phyloP scores from a whole-genome alignment of 192 early-diverging fungal species.

The Backusella macrospora region DNA sequence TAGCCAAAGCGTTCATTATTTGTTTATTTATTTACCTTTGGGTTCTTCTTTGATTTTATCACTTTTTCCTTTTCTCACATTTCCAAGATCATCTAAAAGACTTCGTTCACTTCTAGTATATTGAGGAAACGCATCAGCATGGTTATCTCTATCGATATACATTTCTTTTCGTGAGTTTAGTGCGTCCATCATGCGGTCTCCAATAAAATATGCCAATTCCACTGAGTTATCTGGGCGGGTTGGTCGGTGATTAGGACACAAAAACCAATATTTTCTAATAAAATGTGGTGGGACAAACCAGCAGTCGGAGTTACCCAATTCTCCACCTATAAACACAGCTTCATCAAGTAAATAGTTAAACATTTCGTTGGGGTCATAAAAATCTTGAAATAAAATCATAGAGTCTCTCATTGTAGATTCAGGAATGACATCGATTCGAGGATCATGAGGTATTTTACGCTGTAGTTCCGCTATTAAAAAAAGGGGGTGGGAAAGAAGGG shows the following conservation, averaged over 20 bases:
- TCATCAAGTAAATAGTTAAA: conserved; percentile 27
- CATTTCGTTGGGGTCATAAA: conserved; percentile 33
- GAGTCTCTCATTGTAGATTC: conserved; percentile 27
- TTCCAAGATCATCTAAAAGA: not conserved
- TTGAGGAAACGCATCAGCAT: conserved; percentile 22
- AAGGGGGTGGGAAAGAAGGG: not conserved
- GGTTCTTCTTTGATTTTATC: conserved; percentile 1
- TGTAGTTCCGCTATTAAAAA: conserved; percentile 27
- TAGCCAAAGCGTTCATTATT: not conserved
- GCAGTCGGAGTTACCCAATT: conserved; percentile 33
- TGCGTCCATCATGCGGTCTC: conserved; percentile 16
- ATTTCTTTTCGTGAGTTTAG: conserved; percentile 30
- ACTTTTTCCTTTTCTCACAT: conserved; percentile 6
- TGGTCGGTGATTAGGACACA: conserved; percentile 31
- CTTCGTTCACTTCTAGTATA: not conserved
- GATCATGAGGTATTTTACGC: conserved; percentile 30
- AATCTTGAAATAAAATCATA: conserved; percentile 37
- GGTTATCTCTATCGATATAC: conserved; percentile 26
- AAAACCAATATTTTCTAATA: conserved; percentile 35
- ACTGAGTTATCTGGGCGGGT: conserved; percentile 31
- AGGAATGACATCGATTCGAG: conserved; percentile 33
- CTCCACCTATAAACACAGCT: conserved; percentile 33
- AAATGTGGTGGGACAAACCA: conserved; percentile 39
- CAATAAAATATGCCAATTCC: conserved; percentile 26
- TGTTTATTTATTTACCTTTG: not conserved